Conservation (phyloP, 352 stramenopile species). For the Globisporangium orthogonon region DNA sequence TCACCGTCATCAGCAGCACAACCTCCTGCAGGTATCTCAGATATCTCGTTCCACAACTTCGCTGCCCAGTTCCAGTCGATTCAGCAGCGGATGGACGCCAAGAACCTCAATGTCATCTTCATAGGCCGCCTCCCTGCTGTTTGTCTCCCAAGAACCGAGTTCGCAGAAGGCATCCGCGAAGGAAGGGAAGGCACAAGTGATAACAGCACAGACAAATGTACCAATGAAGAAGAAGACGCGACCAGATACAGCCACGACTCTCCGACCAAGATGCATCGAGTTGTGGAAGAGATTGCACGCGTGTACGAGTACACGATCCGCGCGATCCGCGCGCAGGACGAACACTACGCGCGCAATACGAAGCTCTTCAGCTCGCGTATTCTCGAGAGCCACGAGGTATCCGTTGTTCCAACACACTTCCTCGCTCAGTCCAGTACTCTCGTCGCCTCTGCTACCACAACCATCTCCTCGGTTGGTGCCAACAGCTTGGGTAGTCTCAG, state of each 20-base stretch:
- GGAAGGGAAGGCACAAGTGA: background rate
- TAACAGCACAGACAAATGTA: background rate
- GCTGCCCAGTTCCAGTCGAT: constrained; percentile 24
- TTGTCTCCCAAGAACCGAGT: background rate
- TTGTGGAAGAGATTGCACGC: background rate
- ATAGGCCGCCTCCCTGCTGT: background rate
- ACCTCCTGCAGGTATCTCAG: background rate
- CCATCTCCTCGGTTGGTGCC: too few species aligned
- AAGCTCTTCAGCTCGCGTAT: constrained; percentile 66
- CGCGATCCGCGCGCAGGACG: constrained; percentile 45
- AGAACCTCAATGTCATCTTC: constrained; percentile 22
- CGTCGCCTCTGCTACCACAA: background rate
- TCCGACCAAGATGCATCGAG: background rate
- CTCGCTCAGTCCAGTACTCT: background rate
- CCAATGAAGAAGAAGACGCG: background rate
- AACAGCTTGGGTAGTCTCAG: background rate
- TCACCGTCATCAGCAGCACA: constrained; percentile 1
- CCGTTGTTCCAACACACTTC: constrained; percentile 20
- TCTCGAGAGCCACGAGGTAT: constrained; percentile 59
- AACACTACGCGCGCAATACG: constrained; percentile 52
- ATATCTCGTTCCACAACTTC: constrained; percentile 24
- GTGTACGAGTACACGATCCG: constrained; percentile 26
- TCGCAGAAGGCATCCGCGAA: background rate
- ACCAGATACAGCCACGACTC: background rate
- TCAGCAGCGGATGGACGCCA: constrained; percentile 16